Evolutionary conservation across 2,329 filamentous ascomycete species (phyloP), one percentile per base, ranked within the genome.

Genomic region (Cladosporium sp.): DNA sequence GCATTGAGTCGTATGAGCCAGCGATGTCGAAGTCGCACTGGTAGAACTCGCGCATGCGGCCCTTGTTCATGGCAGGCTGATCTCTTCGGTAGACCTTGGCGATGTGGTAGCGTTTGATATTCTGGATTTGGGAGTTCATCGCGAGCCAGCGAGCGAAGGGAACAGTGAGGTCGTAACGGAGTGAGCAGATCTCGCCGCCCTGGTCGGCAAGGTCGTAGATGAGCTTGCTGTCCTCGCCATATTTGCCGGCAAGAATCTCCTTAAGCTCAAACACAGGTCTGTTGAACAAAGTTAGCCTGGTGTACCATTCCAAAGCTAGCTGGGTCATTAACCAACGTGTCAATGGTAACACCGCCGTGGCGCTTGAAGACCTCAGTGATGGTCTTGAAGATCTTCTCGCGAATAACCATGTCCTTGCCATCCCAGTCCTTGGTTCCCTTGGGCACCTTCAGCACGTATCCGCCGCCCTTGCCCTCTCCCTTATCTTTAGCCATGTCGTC

Each of bases 21-120:
- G 93, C 93, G 79, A 97, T 94, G 76, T 97, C 93, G 75, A 97
- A 96, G 80, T 98, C 94, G 81, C 93, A 97, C 79, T 97, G 93
- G 82, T 96, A 97, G 79, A 97, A 97, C 80, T 97, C 94, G 74
- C 94, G 87, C 90, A 97, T 95, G 63, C 93, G 88, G 60, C 93
- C 94, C 77, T 96, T 95, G 68, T 90, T 91, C 81, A 97, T 92
- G 67, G 92, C 91, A 26, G 91, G 91, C 77, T 93, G 90, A 77
- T 93, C 91, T 76, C 90, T 82, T 68, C 91, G 85, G 80, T 93
- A 93, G 60, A 97, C 93, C 81, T 97, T 97, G 71, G 92, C 93
- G 71, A 98, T 93, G 81, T 97, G 93, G 79, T 96, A 97, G 74
- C 94, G 87, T 83, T 96, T 97, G 81, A 97, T 94, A 78, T 85